phyloP scores from a whole-genome alignment of 2,329 filamentous ascomycete species.

The Alternaria ethzedia region DNA sequence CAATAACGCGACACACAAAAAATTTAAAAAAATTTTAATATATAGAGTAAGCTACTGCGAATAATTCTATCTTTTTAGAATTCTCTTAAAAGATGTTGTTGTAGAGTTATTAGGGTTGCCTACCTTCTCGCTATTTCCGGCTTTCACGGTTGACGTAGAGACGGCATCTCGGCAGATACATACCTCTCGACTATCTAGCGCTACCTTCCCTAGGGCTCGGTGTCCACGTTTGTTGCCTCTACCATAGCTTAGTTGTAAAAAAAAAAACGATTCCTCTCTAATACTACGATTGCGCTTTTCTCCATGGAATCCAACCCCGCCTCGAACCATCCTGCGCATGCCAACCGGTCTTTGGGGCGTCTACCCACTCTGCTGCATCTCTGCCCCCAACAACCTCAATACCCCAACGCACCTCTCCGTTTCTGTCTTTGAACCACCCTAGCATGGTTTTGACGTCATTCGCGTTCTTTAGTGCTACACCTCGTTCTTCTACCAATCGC shows the following conservation, averaged over 20 bases:
- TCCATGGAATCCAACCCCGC: background rate
- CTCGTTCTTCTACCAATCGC: conserved; percentile 21
- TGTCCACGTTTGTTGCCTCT: background rate
- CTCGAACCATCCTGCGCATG: conserved; percentile 4
- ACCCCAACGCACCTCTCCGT: conserved; percentile 29
- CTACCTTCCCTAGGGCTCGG: background rate
- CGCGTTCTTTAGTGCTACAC: conserved; percentile 14
- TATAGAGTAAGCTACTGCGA: too few species aligned
- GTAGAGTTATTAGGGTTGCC: too few species aligned
- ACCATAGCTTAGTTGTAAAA: conserved; percentile 6
- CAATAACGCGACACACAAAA: too few species aligned
- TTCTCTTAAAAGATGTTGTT: too few species aligned
- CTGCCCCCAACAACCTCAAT: conserved; percentile 30
- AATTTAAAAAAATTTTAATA: too few species aligned
- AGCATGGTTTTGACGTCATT: conserved; percentile 19
- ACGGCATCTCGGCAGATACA: background rate
- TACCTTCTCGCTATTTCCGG: too few species aligned
- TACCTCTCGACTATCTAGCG: background rate
- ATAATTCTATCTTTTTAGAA: too few species aligned
- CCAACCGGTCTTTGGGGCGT: conserved; percentile 10
- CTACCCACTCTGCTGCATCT: conserved; percentile 24
- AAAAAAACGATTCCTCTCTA: conserved; percentile 16
- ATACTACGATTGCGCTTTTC: background rate
- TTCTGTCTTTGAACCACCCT: conserved; percentile 28
- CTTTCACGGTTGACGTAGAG: too few species aligned